phyloP scores from a whole-genome alignment of 1,284 basidiomycete species.

The Cryptococcus sp. region DNA sequence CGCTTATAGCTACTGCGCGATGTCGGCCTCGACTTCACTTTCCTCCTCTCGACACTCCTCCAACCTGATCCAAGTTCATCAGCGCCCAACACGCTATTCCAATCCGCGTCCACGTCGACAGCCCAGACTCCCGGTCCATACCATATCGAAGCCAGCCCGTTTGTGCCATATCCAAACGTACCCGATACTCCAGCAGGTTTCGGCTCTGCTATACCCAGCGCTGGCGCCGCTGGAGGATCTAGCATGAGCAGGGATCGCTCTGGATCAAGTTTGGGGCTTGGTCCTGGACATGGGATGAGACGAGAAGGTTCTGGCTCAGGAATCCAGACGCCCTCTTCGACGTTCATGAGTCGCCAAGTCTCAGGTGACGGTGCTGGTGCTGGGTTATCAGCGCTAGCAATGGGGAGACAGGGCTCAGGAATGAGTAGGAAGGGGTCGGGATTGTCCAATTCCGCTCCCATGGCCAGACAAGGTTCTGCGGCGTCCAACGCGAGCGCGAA shows the following conservation, averaged over 20 bases:
- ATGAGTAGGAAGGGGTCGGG: neutral
- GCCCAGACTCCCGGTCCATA: conserved; percentile 18
- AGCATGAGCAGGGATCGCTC: neutral
- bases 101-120: conserved; percentile 4
- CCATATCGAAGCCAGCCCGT: conserved; percentile 23
- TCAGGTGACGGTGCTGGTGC: too few species aligned
- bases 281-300: neutral
- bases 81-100: conserved; percentile 19
- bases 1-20: conserved; percentile 75
- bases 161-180: conserved; percentile 4
- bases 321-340: too few species aligned
- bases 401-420: neutral
- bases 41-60: conserved; percentile 73
- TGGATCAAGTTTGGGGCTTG: neutral
- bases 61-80: conserved; percentile 29
- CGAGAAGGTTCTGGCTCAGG: neutral
- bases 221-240: too few species aligned
- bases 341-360: too few species aligned
- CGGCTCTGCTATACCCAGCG: too few species aligned
- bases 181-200: conserved; percentile 9
- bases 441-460: neutral
- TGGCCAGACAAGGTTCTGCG: too few species aligned
- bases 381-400: too few species aligned
- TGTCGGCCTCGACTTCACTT: conserved; percentile 88
- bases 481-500: neutral